Base-by-base conservation (phyloP, 176 grass and related monocot genomes). In the sorghum (Sorghum bicolor) region DNA sequence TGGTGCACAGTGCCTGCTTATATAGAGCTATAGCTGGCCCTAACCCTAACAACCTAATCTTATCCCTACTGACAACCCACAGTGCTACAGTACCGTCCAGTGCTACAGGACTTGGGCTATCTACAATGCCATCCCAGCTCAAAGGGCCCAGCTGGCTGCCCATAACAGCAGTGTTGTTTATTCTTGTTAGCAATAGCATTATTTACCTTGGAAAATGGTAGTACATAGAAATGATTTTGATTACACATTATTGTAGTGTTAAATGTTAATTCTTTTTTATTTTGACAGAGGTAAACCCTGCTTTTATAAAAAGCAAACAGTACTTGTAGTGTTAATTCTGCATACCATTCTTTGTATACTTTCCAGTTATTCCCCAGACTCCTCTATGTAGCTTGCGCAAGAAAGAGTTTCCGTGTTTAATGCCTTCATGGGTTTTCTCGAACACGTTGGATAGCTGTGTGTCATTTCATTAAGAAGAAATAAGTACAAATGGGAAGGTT, bases 301-400 rank as follows among this genome's bases (percentile, higher is more conserved):
- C n/a, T n/a, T n/a, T n/a, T n/a, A n/a, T n/a, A n/a, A n/a, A n/a
- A n/a, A n/a, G n/a, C n/a, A n/a, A n/a, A n/a, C n/a, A n/a, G n/a
- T n/a, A n/a, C n/a, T 11, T 28, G 22, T 70, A 66, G 45, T 77
- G 53, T 77, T 30, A 64, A 75, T 81, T 24, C 32, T 82, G 39
- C 39, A 64, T 77, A 60, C 63, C 28, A 70, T 62, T 77, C 14
- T 70, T 63, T 69, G 20, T 70, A 79, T 76, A 76, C 72, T 69
- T 60, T 19, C 24, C 29, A 82, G 26, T 26, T 61, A 50, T 67
- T 37, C 73, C 19, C 38, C 12, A 32, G 40, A 38, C 69, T 60
- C 22, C 24, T 62, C 10, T 72, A 10, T 25, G 17, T 52, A 33
- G 17, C 12, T 37, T 80, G 64, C 17, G 30, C 43, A 47, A 52